Percentiles rank a stretch among this genome's conserved stretches.
Evolutionary conservation across 805 yeast genomes (phyloP).

Genomic region (Millerago galiae): DNA sequence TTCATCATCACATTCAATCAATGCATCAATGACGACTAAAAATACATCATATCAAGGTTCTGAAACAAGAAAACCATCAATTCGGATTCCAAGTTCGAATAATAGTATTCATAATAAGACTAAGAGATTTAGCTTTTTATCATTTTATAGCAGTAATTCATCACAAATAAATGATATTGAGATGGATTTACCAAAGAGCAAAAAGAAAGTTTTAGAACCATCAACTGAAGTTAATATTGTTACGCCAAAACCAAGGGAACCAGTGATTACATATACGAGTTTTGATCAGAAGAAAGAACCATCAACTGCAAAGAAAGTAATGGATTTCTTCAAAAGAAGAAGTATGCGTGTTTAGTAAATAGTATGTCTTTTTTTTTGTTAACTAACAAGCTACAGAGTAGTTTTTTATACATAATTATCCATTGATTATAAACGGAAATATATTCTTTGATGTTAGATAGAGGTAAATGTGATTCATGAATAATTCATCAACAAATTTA

Average conservation of each 20-base stretch:
- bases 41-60: constrained; percentile 13
- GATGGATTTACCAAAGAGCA: constrained; percentile 8
- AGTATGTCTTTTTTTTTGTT: too few species aligned
- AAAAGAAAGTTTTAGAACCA: constrained; percentile 21
- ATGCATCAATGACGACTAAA: constrained; percentile 11
- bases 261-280: constrained; percentile 19
- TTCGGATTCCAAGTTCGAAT: too few species aligned
- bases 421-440: neutral
- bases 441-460: neutral
- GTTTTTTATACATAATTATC: neutral
- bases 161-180: constrained; percentile 8
- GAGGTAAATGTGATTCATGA: neutral
- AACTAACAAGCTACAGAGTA: too few species aligned
- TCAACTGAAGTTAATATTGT: constrained; percentile 17
- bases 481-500: too few species aligned
- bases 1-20: constrained; percentile 10
- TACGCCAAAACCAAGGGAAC: constrained; percentile 4
- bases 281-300: constrained; percentile 41
- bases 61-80: neutral
- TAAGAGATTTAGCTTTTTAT: constrained; percentile 37
- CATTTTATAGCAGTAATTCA: constrained; percentile 24
- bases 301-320: constrained; percentile 70
- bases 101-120: constrained; percentile 14
- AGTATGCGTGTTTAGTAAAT: constrained; percentile 28
- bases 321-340: constrained; percentile 74